Evolutionary conservation across 2,329 filamentous ascomycete species (phyloP), one percentile per base, ranked within the genome.

Genomic region (Aspergillus tamarii): DNA sequence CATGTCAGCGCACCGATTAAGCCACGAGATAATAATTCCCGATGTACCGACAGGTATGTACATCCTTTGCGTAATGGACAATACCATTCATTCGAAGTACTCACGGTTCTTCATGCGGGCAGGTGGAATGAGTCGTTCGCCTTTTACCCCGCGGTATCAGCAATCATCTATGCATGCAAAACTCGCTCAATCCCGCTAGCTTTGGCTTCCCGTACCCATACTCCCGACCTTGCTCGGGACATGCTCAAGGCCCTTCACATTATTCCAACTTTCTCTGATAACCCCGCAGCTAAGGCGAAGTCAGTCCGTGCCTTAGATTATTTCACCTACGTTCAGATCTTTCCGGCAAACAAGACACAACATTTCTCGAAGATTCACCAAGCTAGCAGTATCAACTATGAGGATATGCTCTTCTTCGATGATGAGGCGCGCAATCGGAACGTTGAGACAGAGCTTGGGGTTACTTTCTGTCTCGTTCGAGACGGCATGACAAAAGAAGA

Each of bases 391-490:
- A 77, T 97, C 3, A 80, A 82, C 7, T 96, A 88, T 73, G 86
- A 90, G 67, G 92, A 97, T 55, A 96, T 98, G 90, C 77, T 98
- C 39, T 98, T 98, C 78, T 98, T 98, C 69, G 94, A 98, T 71
- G 94, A 98, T 71, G 94, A 98, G 85, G 84, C 85, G 59, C 82
- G 94, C 65, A 98, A 98, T 74, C 84, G 87, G 63, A 93, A 97
- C 74, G 94, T 96, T 0, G 87, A 90, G 78, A 79, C 75, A 1
- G 82, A 85, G 53, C 73, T 97, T 57, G 94, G 94, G 0, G 91
- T 96, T 3, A 91, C 91, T 0, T 96, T 98, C 87, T 88, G 88
- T 74, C 80, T 97, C 57, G 90, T 98, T 0, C 82, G 86, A 61
- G 90, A 96, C 75, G 94, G 94, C 0, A 88, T 97, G 60, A 89